Percentiles rank a stretch among this genome's conserved stretches.
Conservation (phyloP, 768 basidiomycete genomes). For the Kwoniella sp. region DNA sequence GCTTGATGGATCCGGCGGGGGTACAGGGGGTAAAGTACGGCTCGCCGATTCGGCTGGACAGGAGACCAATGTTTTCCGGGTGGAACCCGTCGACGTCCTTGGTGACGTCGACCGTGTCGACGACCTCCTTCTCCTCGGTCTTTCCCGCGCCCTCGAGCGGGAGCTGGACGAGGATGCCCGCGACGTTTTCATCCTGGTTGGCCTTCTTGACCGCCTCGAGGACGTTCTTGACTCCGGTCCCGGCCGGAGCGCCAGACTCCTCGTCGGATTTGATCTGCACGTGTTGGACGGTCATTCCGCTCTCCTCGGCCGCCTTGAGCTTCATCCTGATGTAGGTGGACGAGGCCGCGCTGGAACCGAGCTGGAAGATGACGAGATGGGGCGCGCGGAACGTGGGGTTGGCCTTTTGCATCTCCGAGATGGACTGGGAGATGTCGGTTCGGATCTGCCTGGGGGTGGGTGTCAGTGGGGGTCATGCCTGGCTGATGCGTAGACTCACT, state of each 20-base stretch:
- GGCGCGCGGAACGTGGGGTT: conserved; percentile 82
- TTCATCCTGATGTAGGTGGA: conserved; percentile 95
- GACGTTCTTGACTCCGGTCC: conserved; percentile 61
- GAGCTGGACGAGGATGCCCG: conserved; percentile 90
- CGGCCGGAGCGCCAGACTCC: conserved; percentile 37
- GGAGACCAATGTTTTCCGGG: conserved; percentile 94
- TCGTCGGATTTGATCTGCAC: conserved; percentile 54
- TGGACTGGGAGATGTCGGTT: conserved; percentile 65
- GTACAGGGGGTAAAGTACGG: conserved; percentile 95
- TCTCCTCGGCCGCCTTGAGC: conserved; percentile 86
- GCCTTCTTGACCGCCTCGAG: conserved; percentile 72
- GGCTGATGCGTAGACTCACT: conserved; percentile 56
- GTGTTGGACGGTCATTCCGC: conserved; percentile 82
- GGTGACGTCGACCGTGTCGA: conserved; percentile 86
- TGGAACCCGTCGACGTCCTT: conserved; percentile 99
- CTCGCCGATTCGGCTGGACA: conserved; percentile 79
- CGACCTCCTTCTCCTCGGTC: conserved; percentile 81
- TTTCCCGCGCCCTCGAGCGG: conserved; percentile 77
- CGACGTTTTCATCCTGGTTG: conserved; percentile 74
- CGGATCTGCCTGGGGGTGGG: conserved; percentile 66
- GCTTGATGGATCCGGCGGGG: conserved; percentile 82
- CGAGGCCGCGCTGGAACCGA: conserved; percentile 86
- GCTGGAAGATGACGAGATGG: conserved; percentile 86
- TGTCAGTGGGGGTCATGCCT: neutral
- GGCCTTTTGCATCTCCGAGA: conserved; percentile 61